Evolutionary conservation across 345 rosid species (phyloP), one percentile per base, ranked within the genome.

Genomic region (Psidium friedrichsthalianum): DNA sequence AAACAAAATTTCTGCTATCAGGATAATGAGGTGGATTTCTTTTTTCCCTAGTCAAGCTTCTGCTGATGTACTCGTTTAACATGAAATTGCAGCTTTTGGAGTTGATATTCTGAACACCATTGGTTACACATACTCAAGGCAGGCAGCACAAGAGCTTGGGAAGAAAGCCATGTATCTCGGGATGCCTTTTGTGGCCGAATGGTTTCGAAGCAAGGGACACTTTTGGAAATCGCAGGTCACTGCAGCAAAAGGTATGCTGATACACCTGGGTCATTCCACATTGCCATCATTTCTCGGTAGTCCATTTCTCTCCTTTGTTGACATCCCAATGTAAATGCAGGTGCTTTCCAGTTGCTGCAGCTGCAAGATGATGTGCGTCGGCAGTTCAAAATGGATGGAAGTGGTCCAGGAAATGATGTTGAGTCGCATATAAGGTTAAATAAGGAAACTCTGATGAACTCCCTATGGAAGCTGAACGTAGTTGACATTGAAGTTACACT

Each of bases 401-500:
- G 83, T 80, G 89, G 88, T 84, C 88, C 92, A 12, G 93, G 86
- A 53, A 94, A 93, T 76, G 98, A 95, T 15, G 85, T 93, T 6
- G 99, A 95, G 88, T 91, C 96, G 18, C 96, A 97, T 80, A 85
- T 97, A 53, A 94, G 90, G 49, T 86, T 89, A 20, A 93, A 97
- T 57, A 97, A 92, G 92, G 98, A 95, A 29, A 93, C 96, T 27
- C 54, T 94, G 83, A 93, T 92, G 94, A 95, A 88, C 90, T 95
- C 98, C 32, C 82, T 95, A 18, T 95, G 98, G 99, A 95, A 95
- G 88, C 86, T 97, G 90, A 95, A 97, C 86, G 96, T 95, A 1
- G 98, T 93, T n/a, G 99, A 95, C 89, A 94, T 94, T 57, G 99
- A 95, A 90, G 90, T 95, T 6, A 95, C 98, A 53, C 89, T 97